Conservation (phyloP, 148 eudicot species). For the Cornus florida region DNA sequence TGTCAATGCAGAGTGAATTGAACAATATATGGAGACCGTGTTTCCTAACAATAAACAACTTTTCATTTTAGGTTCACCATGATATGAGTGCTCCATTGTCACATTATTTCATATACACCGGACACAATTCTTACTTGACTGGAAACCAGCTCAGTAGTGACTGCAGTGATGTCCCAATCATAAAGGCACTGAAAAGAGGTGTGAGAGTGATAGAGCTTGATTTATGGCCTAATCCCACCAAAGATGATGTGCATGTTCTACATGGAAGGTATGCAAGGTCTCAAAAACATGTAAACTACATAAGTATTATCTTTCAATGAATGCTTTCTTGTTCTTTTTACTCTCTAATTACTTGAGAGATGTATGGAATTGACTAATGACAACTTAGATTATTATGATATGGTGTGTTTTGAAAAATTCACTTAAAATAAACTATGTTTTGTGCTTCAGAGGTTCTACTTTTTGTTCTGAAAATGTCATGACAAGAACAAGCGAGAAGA, state of each 20-base stretch:
- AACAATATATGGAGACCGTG: neutral
- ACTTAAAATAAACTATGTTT: neutral
- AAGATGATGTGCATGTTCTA: slow-evolving; percentile 63
- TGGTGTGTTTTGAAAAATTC: neutral
- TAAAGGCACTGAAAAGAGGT: slow-evolving; percentile 68
- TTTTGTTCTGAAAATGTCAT: neutral
- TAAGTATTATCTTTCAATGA: neutral
- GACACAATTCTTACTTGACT: slow-evolving; percentile 86
- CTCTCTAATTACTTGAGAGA: no score
- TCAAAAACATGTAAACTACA: neutral
- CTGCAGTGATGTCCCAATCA: slow-evolving; percentile 74
- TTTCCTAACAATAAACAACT: neutral
- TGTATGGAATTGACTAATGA: no score
- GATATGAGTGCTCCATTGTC: slow-evolving; percentile 84
- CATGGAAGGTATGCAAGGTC: slow-evolving; percentile 60
- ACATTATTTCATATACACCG: slow-evolving; percentile 83
- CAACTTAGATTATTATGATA: no score
- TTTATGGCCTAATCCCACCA: slow-evolving; percentile 73
- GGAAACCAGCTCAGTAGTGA: slow-evolving; percentile 89
- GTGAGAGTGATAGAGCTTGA: slow-evolving; percentile 92
- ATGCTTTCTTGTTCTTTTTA: neutral
- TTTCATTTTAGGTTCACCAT: slow-evolving; percentile 61
- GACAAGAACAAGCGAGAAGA: neutral
- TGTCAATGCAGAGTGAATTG: neutral
- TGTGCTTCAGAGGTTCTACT: neutral